phyloP scores from a whole-genome alignment of 2,329 filamentous ascomycete species.

The Colletotrichum aenigma region DNA sequence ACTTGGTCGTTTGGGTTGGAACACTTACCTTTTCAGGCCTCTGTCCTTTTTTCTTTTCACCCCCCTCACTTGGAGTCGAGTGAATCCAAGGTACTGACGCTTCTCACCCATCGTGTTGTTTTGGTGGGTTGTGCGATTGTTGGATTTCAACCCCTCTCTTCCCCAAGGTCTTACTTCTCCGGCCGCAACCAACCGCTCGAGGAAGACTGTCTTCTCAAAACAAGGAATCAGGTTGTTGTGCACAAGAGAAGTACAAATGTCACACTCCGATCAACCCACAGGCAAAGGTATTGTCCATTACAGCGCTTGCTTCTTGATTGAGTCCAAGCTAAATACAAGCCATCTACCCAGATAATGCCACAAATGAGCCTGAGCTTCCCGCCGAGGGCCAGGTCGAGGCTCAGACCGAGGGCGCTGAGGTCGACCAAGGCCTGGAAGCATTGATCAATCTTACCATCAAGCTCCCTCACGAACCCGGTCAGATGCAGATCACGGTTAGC shows the following conservation, averaged over 20 bases:
- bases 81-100: background rate
- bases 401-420: background rate
- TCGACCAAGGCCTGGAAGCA: conserved; percentile 32
- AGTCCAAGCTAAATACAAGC: background rate
- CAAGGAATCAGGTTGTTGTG: background rate
- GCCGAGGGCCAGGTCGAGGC: background rate
- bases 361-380: background rate
- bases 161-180: background rate
- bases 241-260: conserved; percentile 2
- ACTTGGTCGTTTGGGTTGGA: background rate
- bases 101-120: conserved; percentile 1
- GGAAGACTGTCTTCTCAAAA: background rate
- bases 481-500: conserved; percentile 84
- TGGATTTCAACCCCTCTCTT: background rate
- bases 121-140: conserved; percentile 16
- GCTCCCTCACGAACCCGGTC: conserved; percentile 78
- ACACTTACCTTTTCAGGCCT: background rate
- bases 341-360: conserved; percentile 4
- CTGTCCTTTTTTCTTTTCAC: background rate
- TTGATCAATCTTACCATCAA: conserved; percentile 73
- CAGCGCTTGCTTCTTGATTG: background rate
- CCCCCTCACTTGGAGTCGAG: background rate
- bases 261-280: conserved; percentile 11
- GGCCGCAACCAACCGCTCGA: background rate
- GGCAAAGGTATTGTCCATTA: conserved; percentile 11